phyloP scores from a whole-genome alignment of 164 flowering plant species.

The Macadamia tetraphylla region DNA sequence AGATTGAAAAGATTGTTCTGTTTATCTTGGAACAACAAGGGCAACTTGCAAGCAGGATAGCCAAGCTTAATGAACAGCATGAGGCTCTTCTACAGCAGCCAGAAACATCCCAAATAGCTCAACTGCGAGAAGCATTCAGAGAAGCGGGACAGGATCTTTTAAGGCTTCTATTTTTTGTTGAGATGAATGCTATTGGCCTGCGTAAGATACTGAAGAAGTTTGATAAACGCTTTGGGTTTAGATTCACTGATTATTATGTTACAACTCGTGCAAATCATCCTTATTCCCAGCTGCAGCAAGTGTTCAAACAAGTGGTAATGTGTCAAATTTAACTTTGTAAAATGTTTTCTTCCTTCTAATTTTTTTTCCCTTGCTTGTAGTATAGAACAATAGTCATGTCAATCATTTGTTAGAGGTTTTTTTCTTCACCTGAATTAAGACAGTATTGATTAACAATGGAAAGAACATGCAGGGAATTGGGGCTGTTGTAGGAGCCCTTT shows the following conservation, averaged over 20 bases:
- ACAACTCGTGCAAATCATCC: conserved; percentile 84
- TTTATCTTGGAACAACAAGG: conserved; percentile 84
- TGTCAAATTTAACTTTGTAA: not conserved
- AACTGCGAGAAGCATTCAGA: conserved; percentile 57
- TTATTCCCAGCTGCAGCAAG: conserved; percentile 70
- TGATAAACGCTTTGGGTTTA: conserved; percentile 73
- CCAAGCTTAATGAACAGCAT: conserved; percentile 39
- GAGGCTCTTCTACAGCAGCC: conserved; percentile 29
- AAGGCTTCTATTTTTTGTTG: conserved; percentile 63
- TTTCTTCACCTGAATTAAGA: not conserved
- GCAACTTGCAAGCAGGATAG: conserved; percentile 52
- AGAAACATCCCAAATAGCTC: conserved; percentile 27
- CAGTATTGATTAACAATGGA: not conserved
- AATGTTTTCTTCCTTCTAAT: not conserved
- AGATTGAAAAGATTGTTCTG: conserved; percentile 77
- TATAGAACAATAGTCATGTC: not conserved
- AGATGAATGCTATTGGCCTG: conserved; percentile 73
- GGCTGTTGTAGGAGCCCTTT: conserved; percentile 53
- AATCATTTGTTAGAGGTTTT: not conserved
- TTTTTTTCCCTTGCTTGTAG: not conserved
- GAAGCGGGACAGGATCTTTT: conserved; percentile 64
- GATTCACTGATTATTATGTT: conserved; percentile 72
- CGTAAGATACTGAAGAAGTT: conserved; percentile 80
- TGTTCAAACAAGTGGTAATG: conserved; percentile 65
- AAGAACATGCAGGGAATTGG: conserved; percentile 37